Conservation (phyloP, 148 eudicot species). For the Silene uniflora region DNA sequence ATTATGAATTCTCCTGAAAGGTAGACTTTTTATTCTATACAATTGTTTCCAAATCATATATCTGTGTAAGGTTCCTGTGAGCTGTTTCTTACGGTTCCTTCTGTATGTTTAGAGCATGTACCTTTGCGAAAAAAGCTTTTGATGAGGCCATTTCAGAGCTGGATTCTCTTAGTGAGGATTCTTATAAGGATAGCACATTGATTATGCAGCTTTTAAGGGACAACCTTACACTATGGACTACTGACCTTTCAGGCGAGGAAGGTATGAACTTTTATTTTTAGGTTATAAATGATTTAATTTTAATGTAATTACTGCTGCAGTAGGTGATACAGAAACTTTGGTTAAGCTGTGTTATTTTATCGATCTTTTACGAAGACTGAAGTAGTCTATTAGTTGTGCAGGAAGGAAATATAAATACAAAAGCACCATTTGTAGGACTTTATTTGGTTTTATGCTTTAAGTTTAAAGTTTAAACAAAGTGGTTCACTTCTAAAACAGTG, state of each 20-base stretch:
- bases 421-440: no score
- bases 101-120: slow-evolving; percentile 26
- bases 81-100: background rate
- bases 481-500: background rate
- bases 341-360: background rate
- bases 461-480: no score
- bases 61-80: background rate
- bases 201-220: slow-evolving; percentile 34
- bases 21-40: slow-evolving; percentile 14
- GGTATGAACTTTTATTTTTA: slow-evolving; percentile 11
- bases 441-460: no score
- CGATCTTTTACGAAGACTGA: background rate
- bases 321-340: background rate
- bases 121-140: slow-evolving; percentile 27
- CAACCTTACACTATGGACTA: slow-evolving; percentile 32
- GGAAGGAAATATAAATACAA: no score
- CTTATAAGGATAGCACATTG: slow-evolving; percentile 27
- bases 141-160: slow-evolving; percentile 36
- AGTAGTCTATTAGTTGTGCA: background rate
- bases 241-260: slow-evolving; percentile 28
- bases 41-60: background rate
- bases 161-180: slow-evolving; percentile 29
- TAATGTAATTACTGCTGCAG: background rate
- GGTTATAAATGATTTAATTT: background rate
- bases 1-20: slow-evolving; percentile 36